Evolutionary conservation across 257 asterid species (phyloP).

Genomic region (Nicotiana otophora): DNA sequence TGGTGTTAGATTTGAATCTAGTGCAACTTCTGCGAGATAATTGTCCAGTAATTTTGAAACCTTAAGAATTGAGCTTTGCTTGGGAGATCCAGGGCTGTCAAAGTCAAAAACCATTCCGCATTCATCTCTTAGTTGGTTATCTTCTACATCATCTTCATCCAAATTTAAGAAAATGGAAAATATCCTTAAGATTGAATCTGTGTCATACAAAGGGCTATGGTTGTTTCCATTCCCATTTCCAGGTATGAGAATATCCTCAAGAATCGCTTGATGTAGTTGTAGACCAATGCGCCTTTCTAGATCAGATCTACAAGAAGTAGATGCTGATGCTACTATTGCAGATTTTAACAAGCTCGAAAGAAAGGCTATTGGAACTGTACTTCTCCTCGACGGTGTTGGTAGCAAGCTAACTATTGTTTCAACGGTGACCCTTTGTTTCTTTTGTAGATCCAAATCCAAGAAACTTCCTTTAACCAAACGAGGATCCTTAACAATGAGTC

Average conservation of each 20-base stretch:
- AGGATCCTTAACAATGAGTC: slow-evolving; percentile 45
- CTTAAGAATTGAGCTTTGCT: slow-evolving; percentile 77
- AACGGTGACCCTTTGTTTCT: slow-evolving; percentile 58
- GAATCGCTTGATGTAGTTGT: slow-evolving; percentile 81
- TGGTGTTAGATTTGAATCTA: slow-evolving; percentile 64
- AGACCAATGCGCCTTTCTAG: slow-evolving; percentile 80
- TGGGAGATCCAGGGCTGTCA: slow-evolving; percentile 84
- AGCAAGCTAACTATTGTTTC: slow-evolving; percentile 55
- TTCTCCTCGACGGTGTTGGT: slow-evolving; percentile 73
- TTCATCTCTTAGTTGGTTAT: slow-evolving; percentile 51
- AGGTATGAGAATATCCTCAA: slow-evolving; percentile 83
- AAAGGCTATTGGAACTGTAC: slow-evolving; percentile 76
- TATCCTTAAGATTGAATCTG: slow-evolving; percentile 58
- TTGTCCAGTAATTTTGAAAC: slow-evolving; percentile 75
- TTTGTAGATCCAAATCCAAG: slow-evolving; percentile 44
- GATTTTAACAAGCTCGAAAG: slow-evolving; percentile 73
- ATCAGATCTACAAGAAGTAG: slow-evolving; percentile 68
- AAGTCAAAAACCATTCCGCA: slow-evolving; percentile 63
- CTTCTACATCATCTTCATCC: slow-evolving; percentile 75
- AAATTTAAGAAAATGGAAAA: slow-evolving; percentile 81
- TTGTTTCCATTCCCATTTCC: slow-evolving; percentile 29
- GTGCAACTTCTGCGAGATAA: slow-evolving; percentile 74
- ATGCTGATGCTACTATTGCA: slow-evolving; percentile 55
- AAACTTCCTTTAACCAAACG: slow-evolving; percentile 37
- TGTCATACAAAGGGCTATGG: slow-evolving; percentile 60